Base-by-base conservation (phyloP, 2,329 filamentous ascomycete genomes). In the Diaporthe longicolla region DNA sequence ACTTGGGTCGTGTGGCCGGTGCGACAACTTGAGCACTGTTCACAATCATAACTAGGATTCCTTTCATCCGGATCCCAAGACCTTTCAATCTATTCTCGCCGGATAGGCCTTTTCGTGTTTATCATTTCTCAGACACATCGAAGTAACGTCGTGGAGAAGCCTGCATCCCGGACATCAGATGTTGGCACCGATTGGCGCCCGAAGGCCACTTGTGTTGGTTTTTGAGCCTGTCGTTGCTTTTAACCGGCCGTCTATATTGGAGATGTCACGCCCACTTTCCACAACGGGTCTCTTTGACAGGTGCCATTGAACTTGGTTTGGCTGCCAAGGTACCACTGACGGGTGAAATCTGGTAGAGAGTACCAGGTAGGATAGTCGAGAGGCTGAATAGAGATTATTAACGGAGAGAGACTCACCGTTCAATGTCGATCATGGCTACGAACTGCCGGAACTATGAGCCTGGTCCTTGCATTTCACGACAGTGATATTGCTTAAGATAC, bases 371-470 rank as follows among this genome's bases (percentile, higher is more conserved):
- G 63, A 32, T 24, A 26, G 45, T 40, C 13, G 9, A 68, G 48
- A 54, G 48, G 63, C 35, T 52, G 32, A 54, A 40, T 21, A 26
- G 32, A 54, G 54, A 54, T 54, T 54, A 68, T 68, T 21, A 54
- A 21, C 63, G 63, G 63, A 68, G 48, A 68, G 32, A 40, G 32
- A 68, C 21, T 40, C 48, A 68, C 63, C 63, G 63, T 68, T 32
- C n/a, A 37, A 26, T 68, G 48, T 68, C 63, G 63, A 68, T 68
- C 63, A 21, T 32, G 19, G 52, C 63, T 45, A 68, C 8, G 32
- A 68, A 68, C n/a, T 68, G 63, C 63, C 63, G 63, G 63, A 50
- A 68, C 63, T 68, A 54, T 54, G 21, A 68, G 63, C 63, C 63
- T 54, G 32, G 48, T 19, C 29, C 32, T 54, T 32, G 32, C 50